phyloP scores from a whole-genome alignment of 805 yeast genomes.

The Metschnikowia gelsemii region DNA sequence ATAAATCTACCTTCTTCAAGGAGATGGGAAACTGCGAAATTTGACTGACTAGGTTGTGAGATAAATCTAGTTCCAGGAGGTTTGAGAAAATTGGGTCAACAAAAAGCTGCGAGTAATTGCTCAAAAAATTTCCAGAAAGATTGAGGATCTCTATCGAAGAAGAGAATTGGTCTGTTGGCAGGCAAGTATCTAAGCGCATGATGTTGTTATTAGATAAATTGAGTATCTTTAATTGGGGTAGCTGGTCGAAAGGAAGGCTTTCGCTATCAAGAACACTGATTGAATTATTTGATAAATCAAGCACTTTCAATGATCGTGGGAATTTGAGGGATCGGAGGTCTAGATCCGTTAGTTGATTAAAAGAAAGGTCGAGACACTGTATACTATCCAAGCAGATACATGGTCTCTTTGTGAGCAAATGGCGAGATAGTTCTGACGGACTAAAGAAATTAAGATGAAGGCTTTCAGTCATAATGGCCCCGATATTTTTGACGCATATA shows the following conservation, averaged over 20 bases:
- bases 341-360: conserved; percentile 25
- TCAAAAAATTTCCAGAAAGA: conserved; percentile 29
- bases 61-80: conserved; percentile 24
- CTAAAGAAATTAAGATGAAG: conserved; percentile 25
- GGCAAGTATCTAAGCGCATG: conserved; percentile 11
- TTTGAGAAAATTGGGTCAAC: conserved; percentile 13
- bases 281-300: conserved; percentile 32
- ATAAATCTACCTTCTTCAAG: conserved; percentile 20
- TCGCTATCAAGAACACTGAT: conserved; percentile 19
- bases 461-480: conserved; percentile 13
- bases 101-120: conserved; percentile 10
- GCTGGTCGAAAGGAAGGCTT: conserved; percentile 18
- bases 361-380: conserved; percentile 27
- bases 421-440: conserved; percentile 9
- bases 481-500: neutral
- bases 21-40: conserved; percentile 18
- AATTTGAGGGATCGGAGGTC: conserved; percentile 19
- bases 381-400: conserved; percentile 5
- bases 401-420: neutral
- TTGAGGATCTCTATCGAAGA: conserved; percentile 18
- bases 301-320: conserved; percentile 21
- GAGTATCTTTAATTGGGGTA: conserved; percentile 18
- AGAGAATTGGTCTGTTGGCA: neutral
- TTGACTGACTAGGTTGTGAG: conserved; percentile 24
- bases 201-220: conserved; percentile 29